Evolutionary conservation across 2,329 filamentous ascomycete genomes (phyloP).

Genomic region (Talaromyces albobiverticillius): DNA sequence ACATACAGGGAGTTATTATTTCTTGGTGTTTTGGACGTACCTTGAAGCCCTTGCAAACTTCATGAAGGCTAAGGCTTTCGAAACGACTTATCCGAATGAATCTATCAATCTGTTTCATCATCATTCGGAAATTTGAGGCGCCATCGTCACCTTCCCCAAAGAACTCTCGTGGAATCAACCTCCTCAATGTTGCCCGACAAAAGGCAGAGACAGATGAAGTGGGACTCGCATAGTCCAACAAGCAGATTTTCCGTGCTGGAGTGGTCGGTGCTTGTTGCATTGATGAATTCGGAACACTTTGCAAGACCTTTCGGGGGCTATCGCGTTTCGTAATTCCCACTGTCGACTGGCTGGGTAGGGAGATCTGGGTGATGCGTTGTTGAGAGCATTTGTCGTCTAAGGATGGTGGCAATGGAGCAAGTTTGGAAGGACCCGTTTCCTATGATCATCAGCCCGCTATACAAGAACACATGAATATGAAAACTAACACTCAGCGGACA

Average conservation of each 20-base stretch:
- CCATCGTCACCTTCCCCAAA: slow-evolving; percentile 63
- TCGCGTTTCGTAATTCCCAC: neutral
- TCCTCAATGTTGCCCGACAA: slow-evolving; percentile 71
- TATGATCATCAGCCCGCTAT: slow-evolving; percentile 7
- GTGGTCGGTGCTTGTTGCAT: slow-evolving; percentile 4
- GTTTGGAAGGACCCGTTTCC: slow-evolving; percentile 9
- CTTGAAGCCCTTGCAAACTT: slow-evolving; percentile 72
- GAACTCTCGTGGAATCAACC: slow-evolving; percentile 70
- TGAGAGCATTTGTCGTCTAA: slow-evolving; percentile 1
- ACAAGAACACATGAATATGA: neutral
- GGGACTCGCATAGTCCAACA: slow-evolving; percentile 69
- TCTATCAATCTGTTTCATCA: slow-evolving; percentile 69
- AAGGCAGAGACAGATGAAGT: slow-evolving; percentile 74
- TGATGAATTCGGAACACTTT: neutral
- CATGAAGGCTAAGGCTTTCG: slow-evolving; percentile 76
- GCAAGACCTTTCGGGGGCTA: no score
- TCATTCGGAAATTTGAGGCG: slow-evolving; percentile 56
- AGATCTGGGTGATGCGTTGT: slow-evolving; percentile 6
- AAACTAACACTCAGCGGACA: slow-evolving; percentile 59
- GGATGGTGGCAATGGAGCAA: neutral
- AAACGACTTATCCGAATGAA: slow-evolving; percentile 78
- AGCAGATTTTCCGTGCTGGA: slow-evolving; percentile 29
- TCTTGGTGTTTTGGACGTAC: slow-evolving; percentile 39
- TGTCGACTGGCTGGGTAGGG: slow-evolving; percentile 16
- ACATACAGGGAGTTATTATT: neutral